Conservation (phyloP, 139 green algal species). For the Volvox africanus region DNA sequence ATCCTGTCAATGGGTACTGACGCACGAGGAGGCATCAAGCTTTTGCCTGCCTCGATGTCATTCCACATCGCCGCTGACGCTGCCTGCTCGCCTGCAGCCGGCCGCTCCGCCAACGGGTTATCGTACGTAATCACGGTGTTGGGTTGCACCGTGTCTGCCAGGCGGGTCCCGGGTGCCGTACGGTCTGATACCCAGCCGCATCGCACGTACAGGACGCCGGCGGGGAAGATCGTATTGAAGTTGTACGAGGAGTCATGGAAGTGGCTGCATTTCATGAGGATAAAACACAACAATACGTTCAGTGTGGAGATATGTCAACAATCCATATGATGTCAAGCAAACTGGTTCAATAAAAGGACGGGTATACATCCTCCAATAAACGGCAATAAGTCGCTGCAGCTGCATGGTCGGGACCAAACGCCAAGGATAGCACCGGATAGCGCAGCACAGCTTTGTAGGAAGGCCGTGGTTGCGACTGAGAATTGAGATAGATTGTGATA, state of each 20-base stretch:
- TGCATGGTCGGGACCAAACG: no score
- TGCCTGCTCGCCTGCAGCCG: not conserved
- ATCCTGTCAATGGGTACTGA: slow-evolving; percentile 60
- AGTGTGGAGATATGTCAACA: no score
- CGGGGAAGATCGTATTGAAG: slow-evolving; percentile 57
- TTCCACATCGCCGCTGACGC: not conserved
- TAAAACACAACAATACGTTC: not conserved
- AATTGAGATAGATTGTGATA: no score
- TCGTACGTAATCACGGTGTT: slow-evolving; percentile 22
- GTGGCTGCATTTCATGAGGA: not conserved
- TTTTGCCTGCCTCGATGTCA: slow-evolving; percentile 60
- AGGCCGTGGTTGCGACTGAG: no score
- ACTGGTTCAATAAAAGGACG: no score
- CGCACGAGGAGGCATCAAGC: slow-evolving; percentile 64
- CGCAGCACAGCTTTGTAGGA: no score
- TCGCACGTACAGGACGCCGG: slow-evolving; percentile 62
- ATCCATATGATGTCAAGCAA: no score
- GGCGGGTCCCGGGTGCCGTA: not conserved
- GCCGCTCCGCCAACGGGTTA: slow-evolving; percentile 53
- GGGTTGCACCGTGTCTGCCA: slow-evolving; percentile 23
- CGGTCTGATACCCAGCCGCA: slow-evolving; percentile 68
- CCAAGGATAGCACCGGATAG: no score
- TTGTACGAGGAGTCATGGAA: slow-evolving; percentile 5
- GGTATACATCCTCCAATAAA: no score
- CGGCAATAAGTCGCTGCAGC: no score